These are phyloP conservation scores for Neurospora sp. DNA, from an alignment of 2,329 filamentous ascomycete species.

Conservation along the genomic window DNA sequence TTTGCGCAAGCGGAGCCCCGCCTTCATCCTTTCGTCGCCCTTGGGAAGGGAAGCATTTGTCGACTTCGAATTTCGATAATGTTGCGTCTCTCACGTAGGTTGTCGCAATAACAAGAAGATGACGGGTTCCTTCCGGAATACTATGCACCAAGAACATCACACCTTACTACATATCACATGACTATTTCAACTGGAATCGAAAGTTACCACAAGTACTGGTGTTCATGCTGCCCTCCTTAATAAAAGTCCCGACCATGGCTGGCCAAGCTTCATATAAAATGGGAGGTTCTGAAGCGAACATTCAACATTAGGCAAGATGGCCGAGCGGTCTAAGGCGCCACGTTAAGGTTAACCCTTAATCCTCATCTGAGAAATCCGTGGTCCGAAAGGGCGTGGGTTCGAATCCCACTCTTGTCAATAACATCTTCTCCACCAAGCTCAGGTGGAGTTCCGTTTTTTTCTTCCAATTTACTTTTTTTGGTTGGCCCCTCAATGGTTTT, in stretches of 20 bases:
- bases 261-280: rapidly evolving
- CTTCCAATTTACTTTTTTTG: no score
- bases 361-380: background rate
- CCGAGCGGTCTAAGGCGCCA: background rate
- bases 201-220: no score
- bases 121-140: no score
- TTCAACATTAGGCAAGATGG: background rate
- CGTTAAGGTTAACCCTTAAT: background rate
- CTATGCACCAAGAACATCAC: no score
- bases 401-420: background rate
- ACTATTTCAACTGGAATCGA: no score
- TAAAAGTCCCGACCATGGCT: rapidly evolving
- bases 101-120: no score
- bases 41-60: no score
- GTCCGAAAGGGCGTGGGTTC: background rate
- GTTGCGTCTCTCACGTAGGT: no score
- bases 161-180: no score
- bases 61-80: no score
- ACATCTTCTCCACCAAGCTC: background rate
- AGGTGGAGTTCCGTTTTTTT: background rate
- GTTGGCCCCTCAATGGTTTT: no score
- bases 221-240: background rate
- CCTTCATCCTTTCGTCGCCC: background rate
- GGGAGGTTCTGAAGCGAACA: rapidly evolving
- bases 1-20: background rate